Conservation (phyloP, 352 stramenopile species). For the Phytophthora cajani region DNA sequence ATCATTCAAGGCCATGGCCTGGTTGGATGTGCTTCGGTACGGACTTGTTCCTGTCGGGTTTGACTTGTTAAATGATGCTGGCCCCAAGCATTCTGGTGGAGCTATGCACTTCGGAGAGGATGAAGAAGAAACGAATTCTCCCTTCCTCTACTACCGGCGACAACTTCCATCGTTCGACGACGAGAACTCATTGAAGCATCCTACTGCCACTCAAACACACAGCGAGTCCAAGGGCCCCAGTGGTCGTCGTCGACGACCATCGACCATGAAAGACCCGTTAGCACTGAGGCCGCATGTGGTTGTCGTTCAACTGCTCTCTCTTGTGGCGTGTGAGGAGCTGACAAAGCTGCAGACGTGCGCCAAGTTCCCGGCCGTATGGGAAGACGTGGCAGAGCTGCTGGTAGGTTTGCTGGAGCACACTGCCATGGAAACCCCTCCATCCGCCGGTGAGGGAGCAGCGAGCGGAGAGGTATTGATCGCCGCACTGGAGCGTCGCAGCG, state of each 20-base stretch:
- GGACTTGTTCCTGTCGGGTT: conserved; percentile 66
- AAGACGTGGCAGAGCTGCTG: conserved; percentile 59
- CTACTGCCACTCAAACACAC: background rate
- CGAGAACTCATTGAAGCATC: conserved; percentile 10
- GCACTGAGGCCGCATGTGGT: conserved; percentile 64
- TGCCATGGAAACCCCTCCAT: conserved; percentile 34
- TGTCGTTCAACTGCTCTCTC: conserved; percentile 66
- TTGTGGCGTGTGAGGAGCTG: conserved; percentile 69
- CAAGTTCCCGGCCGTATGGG: conserved; percentile 60
- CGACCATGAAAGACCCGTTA: conserved; percentile 66
- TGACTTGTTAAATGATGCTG: conserved; percentile 49
- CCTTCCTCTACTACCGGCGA: conserved; percentile 63
- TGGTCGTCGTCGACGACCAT: conserved; percentile 50
- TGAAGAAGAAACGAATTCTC: conserved; percentile 45
- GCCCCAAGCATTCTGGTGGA: conserved; percentile 7
- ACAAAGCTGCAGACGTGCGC: conserved; percentile 46
- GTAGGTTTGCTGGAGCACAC: conserved; percentile 65
- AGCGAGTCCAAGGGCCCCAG: conserved; percentile 13
- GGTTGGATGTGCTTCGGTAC: conserved; percentile 66
- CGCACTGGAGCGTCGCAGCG: conserved; percentile 68
- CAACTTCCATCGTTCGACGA: conserved; percentile 43
- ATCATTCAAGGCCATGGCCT: conserved; percentile 50
- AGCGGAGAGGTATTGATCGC: conserved; percentile 51
- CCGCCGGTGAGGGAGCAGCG: conserved; percentile 24
- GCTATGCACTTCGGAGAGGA: conserved; percentile 37